Base-by-base conservation (phyloP, 129 eudicot species). In the Deinandra increscens region DNA sequence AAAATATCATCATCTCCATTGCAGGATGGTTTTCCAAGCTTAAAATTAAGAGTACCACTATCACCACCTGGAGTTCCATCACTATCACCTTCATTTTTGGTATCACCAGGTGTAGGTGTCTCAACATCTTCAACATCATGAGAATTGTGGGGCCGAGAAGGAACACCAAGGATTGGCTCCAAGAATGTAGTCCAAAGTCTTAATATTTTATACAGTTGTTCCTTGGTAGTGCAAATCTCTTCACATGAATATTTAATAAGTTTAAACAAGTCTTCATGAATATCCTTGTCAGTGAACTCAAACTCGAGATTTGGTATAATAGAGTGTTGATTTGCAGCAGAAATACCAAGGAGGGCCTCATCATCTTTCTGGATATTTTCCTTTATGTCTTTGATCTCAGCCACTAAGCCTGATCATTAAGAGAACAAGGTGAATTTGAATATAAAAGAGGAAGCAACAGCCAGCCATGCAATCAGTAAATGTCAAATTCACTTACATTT, bases 151-250 rank as follows among this genome's bases (percentile, higher is more conserved):
- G 83, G 83, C 36, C 80, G 84, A 58, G 83, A 78, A 50, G 80
- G 74, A 39, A 89, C 80, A 51, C 86, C 91, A 41, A 93, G 73
- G 87, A 93, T 85, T 46, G 95, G 90, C 88, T 93, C 99, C 84
- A 93, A 87, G 66, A 93, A 93, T 6, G 84, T 67, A 50, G 87
- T 81, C 99, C 99, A 93, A 70, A 93, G 85, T 67, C 75, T 87
- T 81, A 89, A 68, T 6, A 87, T 88, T 72, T 89, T 89, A 54
- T 84, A 73, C 43, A 90, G 54, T 62, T 93, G 99, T 72, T 93
- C 99, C 76, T 89, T 87, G 20, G 85, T 83, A 0, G 95, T 68
- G 70, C 95, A 85, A 71, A 93, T 58, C 81, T 93, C 99, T 66
- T 93, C 88, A 34, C 95, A 93, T 0, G 97, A 93, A 80, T 72